Base-by-base conservation (phyloP, 2,329 filamentous ascomycete species). In the Pseudogymnoascus sp. region DNA sequence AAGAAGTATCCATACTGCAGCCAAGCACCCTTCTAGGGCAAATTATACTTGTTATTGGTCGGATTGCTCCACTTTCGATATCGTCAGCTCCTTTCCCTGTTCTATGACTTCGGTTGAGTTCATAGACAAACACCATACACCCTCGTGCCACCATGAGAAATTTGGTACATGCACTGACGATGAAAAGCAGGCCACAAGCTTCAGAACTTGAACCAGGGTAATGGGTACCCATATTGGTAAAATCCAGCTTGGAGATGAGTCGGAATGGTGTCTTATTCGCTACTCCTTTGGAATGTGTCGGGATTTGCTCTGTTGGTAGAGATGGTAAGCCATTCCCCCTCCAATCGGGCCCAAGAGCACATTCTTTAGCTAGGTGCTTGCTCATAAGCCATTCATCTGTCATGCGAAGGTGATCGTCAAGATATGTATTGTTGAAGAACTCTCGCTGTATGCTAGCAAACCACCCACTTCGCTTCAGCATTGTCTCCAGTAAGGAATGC, bases 1-100 rank as follows among this genome's bases (percentile, higher is more conserved):
- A 79, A 3, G 81, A 85, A 0, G 83, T 84, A 70, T 88, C 84
- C 79, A 89, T 86, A 65, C 83, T 84, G 68, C 84, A 82, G 2
- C 81, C 79, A 5, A 89, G 70, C 2, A 88, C 81, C 49, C 79
- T 75, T 14, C 78, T 76, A 11, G 84, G 84, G 67, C 85, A 88
- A 12, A 79, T 70, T 9, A 89, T 78, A 42, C 75, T 81, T 1
- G 83, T 78, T 14, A 85, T 71, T 1, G 80, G 80, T 46, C 74
- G 66, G 62, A 82, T 61, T 68, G 69, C 67, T 63, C 74, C 67
- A 65, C 5, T 62, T 60, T 37, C 25, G 14, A 43, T 14, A 46
- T 59, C 43, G 11, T 42, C 18, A 14, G 23, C 21, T 25, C 4
- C 59, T 1, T 63, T n/a, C 18, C 63, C 59, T 16, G 43, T 28